Conservation (phyloP, 148 eudicot genomes). For the Hydrangea macrophylla region DNA sequence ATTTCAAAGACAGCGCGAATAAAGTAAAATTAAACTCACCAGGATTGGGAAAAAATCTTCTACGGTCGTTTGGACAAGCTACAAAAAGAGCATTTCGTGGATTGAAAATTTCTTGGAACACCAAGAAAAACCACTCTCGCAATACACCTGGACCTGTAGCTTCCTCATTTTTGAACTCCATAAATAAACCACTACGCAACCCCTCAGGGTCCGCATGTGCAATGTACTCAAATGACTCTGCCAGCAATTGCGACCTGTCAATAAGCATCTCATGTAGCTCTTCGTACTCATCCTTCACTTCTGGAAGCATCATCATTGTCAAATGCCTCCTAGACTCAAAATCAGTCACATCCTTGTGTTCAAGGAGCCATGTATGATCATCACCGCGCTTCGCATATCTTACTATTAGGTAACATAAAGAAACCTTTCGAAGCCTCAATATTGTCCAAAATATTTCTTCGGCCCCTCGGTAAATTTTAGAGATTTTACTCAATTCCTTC, state of each 20-base stretch:
- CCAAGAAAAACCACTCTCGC: conserved; percentile 91
- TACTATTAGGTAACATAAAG: conserved; percentile 46
- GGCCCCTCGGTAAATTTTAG: conserved; percentile 39
- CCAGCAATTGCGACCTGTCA: conserved; percentile 71
- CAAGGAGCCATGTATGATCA: conserved; percentile 66
- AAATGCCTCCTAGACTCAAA: conserved; percentile 87
- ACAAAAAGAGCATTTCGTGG: conserved; percentile 82
- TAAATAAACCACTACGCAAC: conserved; percentile 63
- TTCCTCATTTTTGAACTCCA: conserved; percentile 93
- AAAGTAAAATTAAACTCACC: conserved; percentile 33
- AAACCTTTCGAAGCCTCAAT: conserved; percentile 46
- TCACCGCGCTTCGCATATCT: conserved; percentile 48
- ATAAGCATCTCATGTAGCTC: conserved; percentile 90
- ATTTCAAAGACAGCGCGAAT: neutral
- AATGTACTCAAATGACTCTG: conserved; percentile 86
- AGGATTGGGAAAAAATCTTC: conserved; percentile 91
- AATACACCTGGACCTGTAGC: conserved; percentile 95
- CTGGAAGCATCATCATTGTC: conserved; percentile 78
- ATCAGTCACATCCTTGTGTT: conserved; percentile 58
- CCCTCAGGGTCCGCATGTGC: conserved; percentile 44
- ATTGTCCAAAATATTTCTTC: conserved; percentile 48
- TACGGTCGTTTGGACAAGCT: conserved; percentile 76
- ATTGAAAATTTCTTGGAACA: conserved; percentile 78
- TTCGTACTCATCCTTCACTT: conserved; percentile 64
- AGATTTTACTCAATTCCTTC: conserved; percentile 54